phyloP scores from a whole-genome alignment of 495 filamentous ascomycete species.

The Lophium mytilinum region DNA sequence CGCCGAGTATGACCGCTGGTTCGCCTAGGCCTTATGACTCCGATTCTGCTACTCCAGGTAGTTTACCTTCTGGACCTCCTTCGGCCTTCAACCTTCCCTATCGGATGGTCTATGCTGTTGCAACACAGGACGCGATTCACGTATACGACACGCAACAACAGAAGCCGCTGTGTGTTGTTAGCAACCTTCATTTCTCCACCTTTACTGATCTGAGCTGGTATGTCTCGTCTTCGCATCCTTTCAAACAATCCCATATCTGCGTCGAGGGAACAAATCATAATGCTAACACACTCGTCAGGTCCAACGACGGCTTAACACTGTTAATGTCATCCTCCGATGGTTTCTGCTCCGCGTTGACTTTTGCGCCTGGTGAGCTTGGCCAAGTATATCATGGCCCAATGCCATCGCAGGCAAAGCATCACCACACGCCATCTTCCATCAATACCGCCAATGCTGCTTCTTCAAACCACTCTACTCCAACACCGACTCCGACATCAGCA shows the following conservation, averaged over 20 bases:
- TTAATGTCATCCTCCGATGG: constrained; percentile 96
- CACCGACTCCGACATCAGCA: constrained; percentile 23
- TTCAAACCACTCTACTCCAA: constrained; percentile 25
- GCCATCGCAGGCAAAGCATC: constrained; percentile 34
- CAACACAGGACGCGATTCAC: constrained; percentile 92
- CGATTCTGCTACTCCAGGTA: constrained; percentile 47
- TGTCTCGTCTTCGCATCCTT: constrained; percentile 17
- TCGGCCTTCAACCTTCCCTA: constrained; percentile 76
- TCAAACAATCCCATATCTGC: neutral
- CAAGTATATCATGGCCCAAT: constrained; percentile 65
- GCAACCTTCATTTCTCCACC: constrained; percentile 92
- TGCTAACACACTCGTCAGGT: constrained; percentile 51
- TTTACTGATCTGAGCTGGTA: constrained; percentile 97
- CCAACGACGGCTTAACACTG: constrained; percentile 81
- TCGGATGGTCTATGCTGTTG: constrained; percentile 92
- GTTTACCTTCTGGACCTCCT: constrained; percentile 43
- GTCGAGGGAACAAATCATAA: neutral
- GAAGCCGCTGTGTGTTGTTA: constrained; percentile 84
- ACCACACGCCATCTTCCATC: constrained; percentile 21
- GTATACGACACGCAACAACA: constrained; percentile 97
- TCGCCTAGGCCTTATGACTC: constrained; percentile 47
- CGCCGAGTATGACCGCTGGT: constrained; percentile 37
- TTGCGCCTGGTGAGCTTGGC: constrained; percentile 79
- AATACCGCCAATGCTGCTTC: constrained; percentile 24
- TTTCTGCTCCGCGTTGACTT: constrained; percentile 88